A percentile compares a stretch with the other conserved stretches of the same genome.
phyloP scores from a whole-genome alignment of 495 filamentous ascomycete genomes.

The Aspergillus asperescens region DNA sequence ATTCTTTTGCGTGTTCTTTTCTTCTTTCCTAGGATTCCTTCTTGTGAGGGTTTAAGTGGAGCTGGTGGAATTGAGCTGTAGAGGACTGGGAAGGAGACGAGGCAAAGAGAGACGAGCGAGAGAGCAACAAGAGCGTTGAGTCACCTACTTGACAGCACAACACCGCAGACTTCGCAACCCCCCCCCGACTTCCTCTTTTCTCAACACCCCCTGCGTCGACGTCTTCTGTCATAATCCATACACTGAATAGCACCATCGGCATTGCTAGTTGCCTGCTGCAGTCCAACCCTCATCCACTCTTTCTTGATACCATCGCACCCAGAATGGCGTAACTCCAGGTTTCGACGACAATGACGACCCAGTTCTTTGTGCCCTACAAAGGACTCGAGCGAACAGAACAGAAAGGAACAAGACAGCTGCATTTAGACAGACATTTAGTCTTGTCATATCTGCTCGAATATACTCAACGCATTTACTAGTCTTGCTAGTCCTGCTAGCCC shows the following conservation, averaged over 20 bases:
- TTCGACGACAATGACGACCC: constrained; percentile 16
- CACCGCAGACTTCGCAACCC: neutral
- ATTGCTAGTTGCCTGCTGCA: neutral
- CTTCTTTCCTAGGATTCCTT: neutral
- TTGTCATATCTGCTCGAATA: constrained; percentile 1
- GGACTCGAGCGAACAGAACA: constrained; percentile 16
- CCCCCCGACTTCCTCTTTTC: neutral
- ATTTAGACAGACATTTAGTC: neutral
- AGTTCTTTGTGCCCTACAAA: constrained; percentile 11
- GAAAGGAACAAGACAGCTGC: constrained; percentile 8
- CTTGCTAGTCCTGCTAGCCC: neutral
- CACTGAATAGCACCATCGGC: constrained; percentile 7
- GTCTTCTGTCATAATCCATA: constrained; percentile 6
- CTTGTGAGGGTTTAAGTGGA: neutral
- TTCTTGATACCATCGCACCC: constrained; percentile 17
- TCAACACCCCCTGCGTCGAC: neutral
- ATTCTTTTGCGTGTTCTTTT: no score
- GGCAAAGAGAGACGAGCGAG: neutral
- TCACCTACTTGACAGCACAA: constrained; percentile 11
- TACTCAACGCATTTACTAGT: neutral
- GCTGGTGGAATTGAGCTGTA: neutral
- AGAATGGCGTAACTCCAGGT: constrained; percentile 23
- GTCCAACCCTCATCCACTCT: constrained; percentile 3
- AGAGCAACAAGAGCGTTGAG: neutral
- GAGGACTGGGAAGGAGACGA: neutral